These are phyloP conservation scores for Teunomyces cretensis DNA, from an alignment of 805 yeast species.

Conservation along the genomic window DNA sequence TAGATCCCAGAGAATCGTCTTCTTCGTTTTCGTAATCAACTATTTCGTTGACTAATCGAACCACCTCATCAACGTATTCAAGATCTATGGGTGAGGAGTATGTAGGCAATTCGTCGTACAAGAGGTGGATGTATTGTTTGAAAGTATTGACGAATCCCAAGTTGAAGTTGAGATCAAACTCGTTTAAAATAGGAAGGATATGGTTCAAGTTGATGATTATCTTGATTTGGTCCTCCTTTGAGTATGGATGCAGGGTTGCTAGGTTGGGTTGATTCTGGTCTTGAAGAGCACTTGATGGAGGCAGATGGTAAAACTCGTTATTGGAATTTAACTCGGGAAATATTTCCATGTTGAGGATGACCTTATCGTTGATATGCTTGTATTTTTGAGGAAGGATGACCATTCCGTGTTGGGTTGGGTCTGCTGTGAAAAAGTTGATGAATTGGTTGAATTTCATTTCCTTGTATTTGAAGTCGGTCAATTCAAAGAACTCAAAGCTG, in stretches of 20 bases:
- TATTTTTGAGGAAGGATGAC: conserved; percentile 16
- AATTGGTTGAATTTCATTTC: conserved; percentile 18
- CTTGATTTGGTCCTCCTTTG: conserved; percentile 14
- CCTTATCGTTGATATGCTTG: conserved; percentile 11
- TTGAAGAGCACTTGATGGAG: too few relatives aligned
- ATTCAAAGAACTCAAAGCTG: conserved; percentile 17
- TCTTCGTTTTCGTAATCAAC: conserved; percentile 30
- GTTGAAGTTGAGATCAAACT: conserved; percentile 24
- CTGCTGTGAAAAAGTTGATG: conserved; percentile 18
- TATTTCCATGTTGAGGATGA: conserved; percentile 12
- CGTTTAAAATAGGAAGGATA: conserved; percentile 26
- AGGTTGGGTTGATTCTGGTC: not conserved
- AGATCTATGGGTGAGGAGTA: conserved; percentile 17
- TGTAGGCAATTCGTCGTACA: conserved; percentile 21
- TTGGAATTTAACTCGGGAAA: conserved; percentile 18
- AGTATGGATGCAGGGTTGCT: conserved; percentile 9
- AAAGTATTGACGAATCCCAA: conserved; percentile 21
- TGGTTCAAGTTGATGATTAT: conserved; percentile 15
- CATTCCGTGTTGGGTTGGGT: conserved; percentile 8
- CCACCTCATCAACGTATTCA: conserved; percentile 21
- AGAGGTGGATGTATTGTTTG: conserved; percentile 20
- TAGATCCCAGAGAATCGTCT: conserved; percentile 8
- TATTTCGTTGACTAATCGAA: conserved; percentile 19
- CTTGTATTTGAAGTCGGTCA: conserved; percentile 15
- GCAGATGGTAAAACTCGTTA: not conserved